Evolutionary conservation across 306 rosid species (phyloP), one percentile per base, ranked within the genome.

Genomic region (Luffa acutangula): DNA sequence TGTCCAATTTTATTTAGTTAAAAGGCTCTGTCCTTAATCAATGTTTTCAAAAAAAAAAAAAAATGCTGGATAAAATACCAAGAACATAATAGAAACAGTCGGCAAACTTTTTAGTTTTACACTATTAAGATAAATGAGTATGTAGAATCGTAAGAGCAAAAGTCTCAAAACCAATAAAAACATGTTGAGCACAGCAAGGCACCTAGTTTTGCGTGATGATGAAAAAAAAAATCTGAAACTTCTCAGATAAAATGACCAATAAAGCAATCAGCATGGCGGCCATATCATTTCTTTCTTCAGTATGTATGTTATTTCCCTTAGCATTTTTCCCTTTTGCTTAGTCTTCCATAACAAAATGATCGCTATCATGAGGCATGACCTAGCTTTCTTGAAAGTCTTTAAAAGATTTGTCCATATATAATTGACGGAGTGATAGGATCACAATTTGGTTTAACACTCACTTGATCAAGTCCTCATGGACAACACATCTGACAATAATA

Each of bases 1-100:
- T 13, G 82, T 81, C 78, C 64, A 82, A 71, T 71, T 71, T 69
- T 20, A 43, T 70, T 71, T 71, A 46, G 57, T 45, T 12, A 71
- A 43, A 25, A 46, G 20, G 41, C 34, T 21, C 10, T 0, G 34
- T 45, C 4, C 17, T 21, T 63, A 43, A 63, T 65, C 21, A 33
- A 64, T 9, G 42, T 62, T 62, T 60, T 62, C 41, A 25, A 25
- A 25, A 25, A 6, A 71, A 46, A 58, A 9, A 2, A 71, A 11
- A 71, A 71, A 21, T 21, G 77, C 1, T 20, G 57, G 77, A 41
- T 12, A 67, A 37, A 36, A 70, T 42, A 46, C 9, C 12, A 21
- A 46, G 4, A 25, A 71, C 11, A 21, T 14, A 10, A 46, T n/a
- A 42, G 36, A 20, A 42, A 43, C 17, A 70, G 7, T n/a, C 18